Evolutionary conservation across 495 filamentous ascomycete genomes (phyloP).

Genomic region (Aspergillus asperescens): DNA sequence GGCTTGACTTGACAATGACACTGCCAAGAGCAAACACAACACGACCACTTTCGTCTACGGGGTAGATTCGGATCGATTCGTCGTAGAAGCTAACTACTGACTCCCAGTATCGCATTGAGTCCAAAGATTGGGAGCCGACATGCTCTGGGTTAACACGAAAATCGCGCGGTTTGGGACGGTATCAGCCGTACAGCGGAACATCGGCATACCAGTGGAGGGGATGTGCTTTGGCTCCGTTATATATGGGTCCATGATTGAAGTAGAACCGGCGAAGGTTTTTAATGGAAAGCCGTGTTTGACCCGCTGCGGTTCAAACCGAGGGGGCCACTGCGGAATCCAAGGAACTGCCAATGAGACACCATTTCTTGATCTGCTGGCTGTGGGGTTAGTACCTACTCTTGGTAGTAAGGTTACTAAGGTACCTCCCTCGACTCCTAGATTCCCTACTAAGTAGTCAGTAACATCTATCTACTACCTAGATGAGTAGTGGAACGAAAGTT

Average conservation of each 20-base stretch:
- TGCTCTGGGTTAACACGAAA: slow-evolving; percentile 30
- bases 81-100: slow-evolving; percentile 32
- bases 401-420: too few relatives aligned
- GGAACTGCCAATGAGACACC: too few relatives aligned
- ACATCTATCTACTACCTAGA: too few relatives aligned
- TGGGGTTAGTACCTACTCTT: too few relatives aligned
- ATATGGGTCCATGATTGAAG: slow-evolving; percentile 25
- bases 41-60: slow-evolving; percentile 31
- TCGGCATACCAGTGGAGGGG: slow-evolving; percentile 30
- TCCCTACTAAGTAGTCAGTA: too few relatives aligned
- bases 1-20: slow-evolving; percentile 43
- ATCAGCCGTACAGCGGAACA: slow-evolving; percentile 35
- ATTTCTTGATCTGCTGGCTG: too few relatives aligned
- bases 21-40: slow-evolving; percentile 45
- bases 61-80: slow-evolving; percentile 29
- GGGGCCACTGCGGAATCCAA: too few relatives aligned
- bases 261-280: too few relatives aligned
- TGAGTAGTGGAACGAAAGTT: too few relatives aligned
- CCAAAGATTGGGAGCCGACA: slow-evolving; percentile 26
- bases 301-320: too few relatives aligned
- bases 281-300: too few relatives aligned
- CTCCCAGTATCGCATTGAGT: slow-evolving; percentile 35
- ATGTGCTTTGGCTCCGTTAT: slow-evolving; percentile 32
- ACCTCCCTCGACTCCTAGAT: too few relatives aligned
- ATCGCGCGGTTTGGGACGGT: slow-evolving; percentile 28